Conservation (phyloP, 768 basidiomycete genomes). For the Sistotremastrum niveocremeum region DNA sequence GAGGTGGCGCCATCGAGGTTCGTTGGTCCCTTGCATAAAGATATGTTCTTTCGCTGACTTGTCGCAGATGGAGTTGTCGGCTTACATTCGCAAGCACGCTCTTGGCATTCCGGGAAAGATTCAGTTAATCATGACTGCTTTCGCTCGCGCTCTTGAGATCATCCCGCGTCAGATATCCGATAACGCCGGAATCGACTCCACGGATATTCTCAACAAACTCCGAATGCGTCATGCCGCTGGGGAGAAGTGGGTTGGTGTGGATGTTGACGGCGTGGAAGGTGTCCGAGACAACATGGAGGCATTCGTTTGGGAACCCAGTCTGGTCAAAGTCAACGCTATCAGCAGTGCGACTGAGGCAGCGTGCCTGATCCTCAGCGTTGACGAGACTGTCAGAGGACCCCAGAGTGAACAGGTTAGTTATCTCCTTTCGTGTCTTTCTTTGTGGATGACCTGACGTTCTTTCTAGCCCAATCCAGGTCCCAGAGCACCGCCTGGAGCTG, state of each 20-base stretch:
- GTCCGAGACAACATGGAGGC: slow-evolving; percentile 94
- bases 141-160: slow-evolving; percentile 93
- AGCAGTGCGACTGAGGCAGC: slow-evolving; percentile 94
- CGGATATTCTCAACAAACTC: slow-evolving; percentile 92
- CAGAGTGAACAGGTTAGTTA: slow-evolving; percentile 77
- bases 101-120: slow-evolving; percentile 90
- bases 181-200: slow-evolving; percentile 95
- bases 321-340: slow-evolving; percentile 93
- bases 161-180: slow-evolving; percentile 98
- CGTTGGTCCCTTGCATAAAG: slow-evolving; percentile 5
- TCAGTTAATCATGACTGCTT: slow-evolving; percentile 87
- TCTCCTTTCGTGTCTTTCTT: neutral
- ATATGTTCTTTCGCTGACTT: neutral
- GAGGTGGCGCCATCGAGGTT: slow-evolving; percentile 95
- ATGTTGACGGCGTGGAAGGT: slow-evolving; percentile 79
- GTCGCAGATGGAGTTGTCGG: slow-evolving; percentile 86
- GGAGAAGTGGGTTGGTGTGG: slow-evolving; percentile 86
- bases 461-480: slow-evolving; percentile 70
- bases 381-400: slow-evolving; percentile 94
- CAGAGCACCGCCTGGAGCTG: slow-evolving; percentile 81
- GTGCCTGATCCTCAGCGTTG: slow-evolving; percentile 88
- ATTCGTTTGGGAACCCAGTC: slow-evolving; percentile 96
- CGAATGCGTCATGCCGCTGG: slow-evolving; percentile 91
- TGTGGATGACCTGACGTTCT: slow-evolving; percentile 9
- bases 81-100: slow-evolving; percentile 83